Percentiles rank a stretch among this genome's conserved stretches.
Evolutionary conservation across 352 stramenopile genomes (phyloP).

Genomic region (Blastocystis sp.): DNA sequence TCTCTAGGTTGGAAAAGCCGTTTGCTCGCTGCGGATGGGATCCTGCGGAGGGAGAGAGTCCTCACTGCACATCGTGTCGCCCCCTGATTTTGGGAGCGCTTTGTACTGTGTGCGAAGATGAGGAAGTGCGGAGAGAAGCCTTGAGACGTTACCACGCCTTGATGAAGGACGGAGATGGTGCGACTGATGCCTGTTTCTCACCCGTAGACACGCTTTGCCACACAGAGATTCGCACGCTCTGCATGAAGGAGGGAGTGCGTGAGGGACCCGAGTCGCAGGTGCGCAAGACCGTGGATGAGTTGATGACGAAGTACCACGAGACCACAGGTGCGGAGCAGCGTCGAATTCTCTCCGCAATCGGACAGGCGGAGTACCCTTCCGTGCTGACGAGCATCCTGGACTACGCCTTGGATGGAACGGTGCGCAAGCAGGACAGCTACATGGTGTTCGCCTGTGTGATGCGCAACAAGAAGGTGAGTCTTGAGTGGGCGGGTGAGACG

Average conservation of each 20-base stretch:
- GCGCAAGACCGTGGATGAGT: conserved; percentile 69
- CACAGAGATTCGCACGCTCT: conserved; percentile 6
- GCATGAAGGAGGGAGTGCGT: conserved; percentile 70
- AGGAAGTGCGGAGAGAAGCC: background rate
- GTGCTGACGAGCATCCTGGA: conserved; percentile 72
- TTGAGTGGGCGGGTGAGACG: background rate
- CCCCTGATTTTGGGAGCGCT: background rate
- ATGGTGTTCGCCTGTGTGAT: conserved; percentile 70
- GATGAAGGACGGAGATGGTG: background rate
- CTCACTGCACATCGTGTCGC: background rate
- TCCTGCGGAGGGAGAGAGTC: background rate
- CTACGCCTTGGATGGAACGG: conserved; percentile 70
- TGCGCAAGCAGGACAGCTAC: conserved; percentile 72
- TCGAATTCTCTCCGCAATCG: conserved; percentile 68
- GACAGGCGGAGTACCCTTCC: conserved; percentile 66
- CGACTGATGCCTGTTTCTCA: background rate
- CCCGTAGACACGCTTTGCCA: conserved; percentile 1
- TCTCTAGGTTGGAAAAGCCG: background rate
- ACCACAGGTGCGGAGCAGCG: conserved; percentile 30
- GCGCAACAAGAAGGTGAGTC: conserved; percentile 67
- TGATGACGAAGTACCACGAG: conserved; percentile 69
- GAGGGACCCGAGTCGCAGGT: conserved; percentile 69
- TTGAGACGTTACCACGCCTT: background rate
- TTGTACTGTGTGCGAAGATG: background rate
- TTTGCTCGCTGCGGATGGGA: conserved; percentile 33